Evolutionary conservation across 106 monocot genomes (phyloP).

Genomic region (Acorus calamus): DNA sequence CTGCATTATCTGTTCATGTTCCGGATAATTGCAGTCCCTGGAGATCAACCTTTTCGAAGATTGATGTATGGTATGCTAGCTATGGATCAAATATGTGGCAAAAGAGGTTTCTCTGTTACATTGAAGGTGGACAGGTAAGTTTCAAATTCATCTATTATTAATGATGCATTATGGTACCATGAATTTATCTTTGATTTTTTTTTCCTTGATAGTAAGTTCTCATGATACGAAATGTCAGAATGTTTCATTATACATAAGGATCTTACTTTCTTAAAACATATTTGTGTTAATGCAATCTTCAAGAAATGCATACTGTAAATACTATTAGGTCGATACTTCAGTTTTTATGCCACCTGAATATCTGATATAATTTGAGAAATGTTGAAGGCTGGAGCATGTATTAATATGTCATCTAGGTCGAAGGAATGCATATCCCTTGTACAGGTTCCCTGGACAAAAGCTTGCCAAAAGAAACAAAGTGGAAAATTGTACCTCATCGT

Average conservation of each 20-base stretch:
- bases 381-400: no score
- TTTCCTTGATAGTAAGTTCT: no score
- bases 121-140: slow-evolving; percentile 88
- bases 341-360: no score
- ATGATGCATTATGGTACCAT: not conserved
- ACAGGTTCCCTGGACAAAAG: slow-evolving; percentile 65
- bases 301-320: no score
- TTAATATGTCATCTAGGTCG: no score
- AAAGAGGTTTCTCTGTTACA: slow-evolving; percentile 80
- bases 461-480: slow-evolving; percentile 44
- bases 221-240: no score
- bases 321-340: no score
- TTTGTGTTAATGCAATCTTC: no score
- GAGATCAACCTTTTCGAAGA: slow-evolving; percentile 57
- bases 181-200: no score
- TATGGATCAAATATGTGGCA: slow-evolving; percentile 97
- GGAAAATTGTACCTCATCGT: slow-evolving; percentile 77
- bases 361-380: no score
- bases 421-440: slow-evolving; percentile 58
- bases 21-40: slow-evolving; percentile 21
- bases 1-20: slow-evolving; percentile 14
- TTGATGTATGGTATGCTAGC: slow-evolving; percentile 83
- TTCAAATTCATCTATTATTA: slow-evolving; percentile 1
- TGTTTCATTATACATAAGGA: no score
- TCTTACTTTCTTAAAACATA: no score